Evolutionary conservation across 768 basidiomycete species (phyloP).

Genomic region (Termitomyces sp.): DNA sequence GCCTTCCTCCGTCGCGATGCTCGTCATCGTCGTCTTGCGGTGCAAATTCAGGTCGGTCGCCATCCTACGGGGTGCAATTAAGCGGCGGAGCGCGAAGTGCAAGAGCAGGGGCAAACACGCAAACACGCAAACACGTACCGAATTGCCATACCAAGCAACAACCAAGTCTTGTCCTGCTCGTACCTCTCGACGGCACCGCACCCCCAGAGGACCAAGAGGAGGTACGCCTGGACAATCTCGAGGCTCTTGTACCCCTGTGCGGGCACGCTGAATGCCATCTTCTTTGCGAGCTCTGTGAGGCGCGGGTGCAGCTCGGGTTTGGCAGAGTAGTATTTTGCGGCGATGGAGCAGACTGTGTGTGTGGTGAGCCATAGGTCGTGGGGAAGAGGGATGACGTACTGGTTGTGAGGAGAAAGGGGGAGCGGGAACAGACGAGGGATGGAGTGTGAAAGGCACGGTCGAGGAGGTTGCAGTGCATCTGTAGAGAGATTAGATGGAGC

Average conservation of each 20-base stretch:
- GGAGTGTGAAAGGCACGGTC: slow-evolving; percentile 92
- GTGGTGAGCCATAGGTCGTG: slow-evolving; percentile 85
- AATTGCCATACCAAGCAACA: slow-evolving; percentile 82
- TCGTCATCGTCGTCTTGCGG: slow-evolving; percentile 65
- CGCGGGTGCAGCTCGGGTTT: slow-evolving; percentile 79
- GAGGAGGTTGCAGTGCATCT: slow-evolving; percentile 80
- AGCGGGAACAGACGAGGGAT: slow-evolving; percentile 87
- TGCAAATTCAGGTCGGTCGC: slow-evolving; percentile 95
- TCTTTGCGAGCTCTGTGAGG: slow-evolving; percentile 78
- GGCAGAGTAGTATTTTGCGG: slow-evolving; percentile 81
- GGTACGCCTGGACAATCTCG: slow-evolving; percentile 93
- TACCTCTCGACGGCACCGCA: slow-evolving; percentile 94
- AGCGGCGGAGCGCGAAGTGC: too few species aligned
- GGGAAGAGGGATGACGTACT: slow-evolving; percentile 74
- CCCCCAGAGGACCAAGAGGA: slow-evolving; percentile 85
- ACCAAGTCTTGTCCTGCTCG: slow-evolving; percentile 95
- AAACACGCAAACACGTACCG: slow-evolving; percentile 52
- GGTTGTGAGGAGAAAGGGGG: slow-evolving; percentile 92
- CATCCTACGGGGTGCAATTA: too few species aligned
- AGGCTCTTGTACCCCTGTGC: slow-evolving; percentile 88
- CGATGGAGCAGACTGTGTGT: slow-evolving; percentile 84
- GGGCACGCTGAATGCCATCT: slow-evolving; percentile 84
- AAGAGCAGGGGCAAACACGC: too few species aligned
- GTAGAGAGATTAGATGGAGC: slow-evolving; percentile 7
- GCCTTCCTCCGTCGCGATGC: slow-evolving; percentile 73